Base-by-base conservation (phyloP, 1,284 basidiomycete species). In the Exobasidium rhododendri region DNA sequence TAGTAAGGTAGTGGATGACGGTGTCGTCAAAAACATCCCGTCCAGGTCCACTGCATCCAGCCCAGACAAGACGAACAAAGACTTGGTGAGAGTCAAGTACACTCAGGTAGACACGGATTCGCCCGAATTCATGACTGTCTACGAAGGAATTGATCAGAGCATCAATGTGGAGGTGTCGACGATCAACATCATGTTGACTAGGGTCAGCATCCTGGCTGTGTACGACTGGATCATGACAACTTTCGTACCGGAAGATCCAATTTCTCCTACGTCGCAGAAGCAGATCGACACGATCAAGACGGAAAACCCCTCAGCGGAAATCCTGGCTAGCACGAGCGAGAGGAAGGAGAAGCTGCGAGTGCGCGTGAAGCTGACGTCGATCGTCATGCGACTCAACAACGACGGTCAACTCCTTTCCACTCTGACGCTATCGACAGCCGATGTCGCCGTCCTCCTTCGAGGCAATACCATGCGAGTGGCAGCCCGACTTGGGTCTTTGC, bases 141-240 rank as follows among this genome's bases (percentile, higher is more conserved):
- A 91, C 80, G 91, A 94, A 67, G 89, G 90, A 14, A 88, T 94
- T 58, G 90, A 97, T 40, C 91, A 97, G 81, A 90, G 83, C 62
- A 86, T 98, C 62, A 89, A 94, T 74, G 86, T 94, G 63, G 88
- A 88, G 71, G 84, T 99, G 49, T 96, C 94, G 2, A 97, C 96
- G 0, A 89, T 99, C 81, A 86, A 94, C 66, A 88, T 98, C 80
- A 87, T 88, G 64, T 87, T 91, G 1, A 90, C 90, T 3, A 92
- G 96, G 1, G 92, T 93, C 75, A 94, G 94, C 20, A 89, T 98
- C 51, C 83, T 99, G 45, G 85, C 88, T 1, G 82, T 98, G 10
- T 98, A 97, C 81, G 93, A 98, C 81, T 97, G 97, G 83, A 88
- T 99, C 81, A 96, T 99, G 89, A 90, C 91, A 20, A 77, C 75